Percentiles rank a stretch among this genome's conserved stretches.
phyloP scores from a whole-genome alignment of 805 yeast genomes.

The Pichia gijzeniarum region DNA sequence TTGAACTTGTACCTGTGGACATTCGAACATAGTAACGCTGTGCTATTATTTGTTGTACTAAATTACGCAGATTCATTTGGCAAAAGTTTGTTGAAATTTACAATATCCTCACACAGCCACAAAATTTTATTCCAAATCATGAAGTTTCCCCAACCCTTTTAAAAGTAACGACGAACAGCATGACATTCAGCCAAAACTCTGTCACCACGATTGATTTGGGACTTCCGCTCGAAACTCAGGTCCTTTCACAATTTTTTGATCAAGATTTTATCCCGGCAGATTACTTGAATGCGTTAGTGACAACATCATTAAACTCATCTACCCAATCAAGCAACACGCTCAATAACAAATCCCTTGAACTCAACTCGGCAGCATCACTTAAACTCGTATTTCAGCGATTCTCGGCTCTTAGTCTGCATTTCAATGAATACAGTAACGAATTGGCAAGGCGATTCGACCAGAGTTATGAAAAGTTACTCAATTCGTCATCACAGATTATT shows the following conservation, averaged over 20 bases:
- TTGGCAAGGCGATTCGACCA: slow-evolving; percentile 47
- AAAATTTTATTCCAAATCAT: too few species aligned
- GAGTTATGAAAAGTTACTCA: slow-evolving; percentile 42
- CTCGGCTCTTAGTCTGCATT: slow-evolving; percentile 46
- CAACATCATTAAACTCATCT: slow-evolving; percentile 16
- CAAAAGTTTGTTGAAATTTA: too few species aligned
- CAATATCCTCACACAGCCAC: background rate
- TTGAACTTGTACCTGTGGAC: slow-evolving; percentile 4
- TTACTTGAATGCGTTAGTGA: slow-evolving; percentile 56
- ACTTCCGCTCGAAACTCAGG: slow-evolving; percentile 21
- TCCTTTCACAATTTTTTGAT: slow-evolving; percentile 63
- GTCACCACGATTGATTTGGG: slow-evolving; percentile 7
- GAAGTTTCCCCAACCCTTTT: too few species aligned
- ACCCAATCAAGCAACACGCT: slow-evolving; percentile 7
- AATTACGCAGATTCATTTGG: too few species aligned
- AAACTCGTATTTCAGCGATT: slow-evolving; percentile 25
- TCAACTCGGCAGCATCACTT: slow-evolving; percentile 13
- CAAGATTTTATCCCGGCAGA: slow-evolving; percentile 57
- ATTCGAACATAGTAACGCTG: too few species aligned
- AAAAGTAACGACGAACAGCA: too few species aligned
- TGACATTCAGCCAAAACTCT: background rate
- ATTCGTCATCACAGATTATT: slow-evolving; percentile 35
- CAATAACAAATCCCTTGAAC: slow-evolving; percentile 24
- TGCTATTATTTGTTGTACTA: too few species aligned
- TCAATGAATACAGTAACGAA: slow-evolving; percentile 59